phyloP scores from a whole-genome alignment of 1,139 yeast species.

The Scheffersomyces stambukii region DNA sequence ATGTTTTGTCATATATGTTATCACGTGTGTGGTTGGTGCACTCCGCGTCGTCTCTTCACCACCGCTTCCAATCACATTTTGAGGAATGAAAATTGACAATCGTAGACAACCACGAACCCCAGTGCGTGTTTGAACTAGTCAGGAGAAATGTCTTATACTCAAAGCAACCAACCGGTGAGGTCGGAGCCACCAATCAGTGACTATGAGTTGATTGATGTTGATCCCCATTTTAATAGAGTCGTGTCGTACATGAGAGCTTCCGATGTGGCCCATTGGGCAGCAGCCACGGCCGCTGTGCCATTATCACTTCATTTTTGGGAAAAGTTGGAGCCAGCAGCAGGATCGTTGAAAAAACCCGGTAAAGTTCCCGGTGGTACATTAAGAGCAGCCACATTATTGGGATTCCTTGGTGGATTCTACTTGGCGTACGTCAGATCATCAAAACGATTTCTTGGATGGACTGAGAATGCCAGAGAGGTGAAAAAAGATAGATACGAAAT shows the following conservation, averaged over 20 bases:
- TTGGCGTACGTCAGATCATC: constrained; percentile 63
- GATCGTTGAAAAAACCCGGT: constrained; percentile 51
- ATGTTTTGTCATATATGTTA: no score
- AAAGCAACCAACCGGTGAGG: constrained; percentile 41
- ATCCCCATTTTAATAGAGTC: constrained; percentile 73
- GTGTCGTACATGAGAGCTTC: constrained; percentile 67
- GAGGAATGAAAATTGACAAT: constrained; percentile 7
- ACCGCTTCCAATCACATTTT: constrained; percentile 11
- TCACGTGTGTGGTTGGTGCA: no score
- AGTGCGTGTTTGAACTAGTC: background rate
- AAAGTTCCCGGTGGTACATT: constrained; percentile 56
- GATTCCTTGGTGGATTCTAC: constrained; percentile 68
- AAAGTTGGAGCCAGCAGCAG: constrained; percentile 57
- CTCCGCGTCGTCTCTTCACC: no score
- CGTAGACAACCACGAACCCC: background rate
- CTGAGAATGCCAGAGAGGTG: constrained; percentile 73
- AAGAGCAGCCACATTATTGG: constrained; percentile 58
- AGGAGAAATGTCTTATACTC: constrained; percentile 37
- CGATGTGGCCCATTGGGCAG: constrained; percentile 65
- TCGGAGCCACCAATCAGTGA: constrained; percentile 41
- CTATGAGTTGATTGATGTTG: constrained; percentile 64
- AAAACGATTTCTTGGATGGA: constrained; percentile 74
- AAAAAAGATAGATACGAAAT: constrained; percentile 70
- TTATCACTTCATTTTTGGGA: constrained; percentile 58
- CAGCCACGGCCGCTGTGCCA: constrained; percentile 64